phyloP scores from a whole-genome alignment of 129 eudicot genomes.

The Arctium minus region DNA sequence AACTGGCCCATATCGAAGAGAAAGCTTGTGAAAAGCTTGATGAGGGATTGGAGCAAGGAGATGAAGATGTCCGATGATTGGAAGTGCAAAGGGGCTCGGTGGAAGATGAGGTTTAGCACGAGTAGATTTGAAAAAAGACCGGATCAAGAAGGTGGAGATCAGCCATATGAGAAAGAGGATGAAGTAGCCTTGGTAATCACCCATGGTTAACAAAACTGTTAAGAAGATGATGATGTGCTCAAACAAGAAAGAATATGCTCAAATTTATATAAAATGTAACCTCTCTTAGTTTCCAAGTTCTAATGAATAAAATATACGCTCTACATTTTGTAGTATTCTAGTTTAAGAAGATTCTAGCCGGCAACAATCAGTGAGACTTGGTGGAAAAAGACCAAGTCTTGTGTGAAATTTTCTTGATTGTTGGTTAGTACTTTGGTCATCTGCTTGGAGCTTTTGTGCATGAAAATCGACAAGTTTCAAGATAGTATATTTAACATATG shows the following conservation, averaged over 20 bases:
- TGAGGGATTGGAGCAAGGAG: constrained; percentile 34
- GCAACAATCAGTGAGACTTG: background rate
- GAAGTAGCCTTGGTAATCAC: background rate
- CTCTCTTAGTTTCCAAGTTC: background rate
- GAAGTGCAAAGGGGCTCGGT: constrained; percentile 44
- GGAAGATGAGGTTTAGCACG: constrained; percentile 18
- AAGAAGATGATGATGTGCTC: background rate
- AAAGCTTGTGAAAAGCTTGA: constrained; percentile 38
- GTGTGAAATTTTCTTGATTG: background rate
- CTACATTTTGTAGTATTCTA: background rate
- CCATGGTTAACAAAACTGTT: background rate
- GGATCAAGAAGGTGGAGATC: constrained; percentile 4
- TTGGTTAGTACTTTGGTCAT: background rate
- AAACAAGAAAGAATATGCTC: background rate
- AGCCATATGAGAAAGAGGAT: background rate
- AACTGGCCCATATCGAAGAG: constrained; percentile 40
- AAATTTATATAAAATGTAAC: background rate
- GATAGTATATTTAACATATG: background rate
- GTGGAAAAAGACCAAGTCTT: background rate
- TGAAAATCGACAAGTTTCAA: background rate
- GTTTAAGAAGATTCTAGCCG: background rate
- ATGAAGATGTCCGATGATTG: constrained; percentile 53
- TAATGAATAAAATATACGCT: background rate
- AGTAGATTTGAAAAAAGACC: background rate
- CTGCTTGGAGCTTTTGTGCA: background rate